Evolutionary conservation across 2,329 filamentous ascomycete genomes (phyloP).

Genomic region (Diaporthe eres): DNA sequence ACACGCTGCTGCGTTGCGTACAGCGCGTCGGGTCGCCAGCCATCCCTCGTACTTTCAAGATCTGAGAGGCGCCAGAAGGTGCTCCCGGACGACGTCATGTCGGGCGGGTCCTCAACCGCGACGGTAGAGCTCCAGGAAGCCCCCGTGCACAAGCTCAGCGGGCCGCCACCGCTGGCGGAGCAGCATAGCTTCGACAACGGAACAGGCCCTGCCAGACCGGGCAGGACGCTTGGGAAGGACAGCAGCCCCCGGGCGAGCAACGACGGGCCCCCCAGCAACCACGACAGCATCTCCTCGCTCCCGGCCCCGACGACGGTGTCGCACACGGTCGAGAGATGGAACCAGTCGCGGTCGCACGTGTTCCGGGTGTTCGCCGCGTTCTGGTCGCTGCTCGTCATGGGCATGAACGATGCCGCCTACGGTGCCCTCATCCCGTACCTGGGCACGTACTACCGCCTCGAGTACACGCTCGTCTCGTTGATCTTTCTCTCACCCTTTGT

Average conservation of each 20-base stretch:
- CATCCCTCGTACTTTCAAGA: not conserved
- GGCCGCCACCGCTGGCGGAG: not conserved
- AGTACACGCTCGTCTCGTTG: constrained; percentile 63
- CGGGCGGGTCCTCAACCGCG: constrained; percentile 21
- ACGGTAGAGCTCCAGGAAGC: constrained; percentile 34
- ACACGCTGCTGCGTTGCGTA: not conserved
- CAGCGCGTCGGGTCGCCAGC: too few relatives aligned
- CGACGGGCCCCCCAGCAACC: not conserved
- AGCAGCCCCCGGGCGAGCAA: constrained; percentile 1
- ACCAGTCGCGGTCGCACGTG: constrained; percentile 62
- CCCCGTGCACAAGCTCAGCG: constrained; percentile 18
- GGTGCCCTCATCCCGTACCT: constrained; percentile 51
- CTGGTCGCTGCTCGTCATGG: constrained; percentile 70
- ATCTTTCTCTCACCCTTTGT: constrained; percentile 63
- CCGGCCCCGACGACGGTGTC: constrained; percentile 34
- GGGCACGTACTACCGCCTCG: constrained; percentile 56
- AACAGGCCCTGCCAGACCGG: not conserved
- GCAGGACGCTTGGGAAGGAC: not conserved
- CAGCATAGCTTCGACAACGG: not conserved
- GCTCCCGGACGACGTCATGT: constrained; percentile 6
- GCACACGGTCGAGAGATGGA: constrained; percentile 58
- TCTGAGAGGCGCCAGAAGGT: not conserved
- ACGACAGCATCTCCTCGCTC: constrained; percentile 33
- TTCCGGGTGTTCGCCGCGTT: constrained; percentile 67
- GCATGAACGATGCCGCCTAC: constrained; percentile 71